Base-by-base conservation (phyloP, 2,329 filamentous ascomycete species). In the Lachnellula subtilissima region DNA sequence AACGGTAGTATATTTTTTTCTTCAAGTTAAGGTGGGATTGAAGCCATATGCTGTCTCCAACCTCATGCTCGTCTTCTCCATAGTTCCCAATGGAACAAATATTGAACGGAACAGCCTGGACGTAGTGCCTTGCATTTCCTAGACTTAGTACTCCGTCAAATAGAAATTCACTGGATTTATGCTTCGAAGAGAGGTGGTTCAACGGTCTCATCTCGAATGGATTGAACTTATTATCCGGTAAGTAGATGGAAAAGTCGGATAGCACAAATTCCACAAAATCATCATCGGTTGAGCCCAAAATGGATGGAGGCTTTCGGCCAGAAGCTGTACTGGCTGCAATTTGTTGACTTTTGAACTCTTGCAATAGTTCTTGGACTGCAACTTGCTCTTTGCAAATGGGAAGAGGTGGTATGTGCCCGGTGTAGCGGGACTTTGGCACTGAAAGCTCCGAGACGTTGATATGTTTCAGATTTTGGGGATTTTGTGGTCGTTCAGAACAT, bases 1-100 rank as follows among this genome's bases (percentile, higher is more conserved):
- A 70, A 9, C 76, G 76, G 65, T 91, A 94, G 74, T 85, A 93
- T 0, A 89, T 69, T 11, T 75, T 67, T 3, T 60, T 66, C 0
- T 65, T 64, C 0, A 65, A 69, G 53, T 81, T 80, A 0, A 72
- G 52, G 0, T 61, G 49, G 0, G 87, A 87, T 17, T 82, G 78
- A 2, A 93, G 77, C 79, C 86, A 92, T 1, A 91, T 76, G 15
- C 79, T 72, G 8, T 75, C 74, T 2, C 70, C 73, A 3, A 85
- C 76, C 0, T 79, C 76, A 22, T 76, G 68, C 6, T 75, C 64
- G 0, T 74, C 66, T 1, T 77, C 67, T 0, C 81, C 82, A 65
- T 91, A 91, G 28, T 84, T 84, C 2, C 84, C 87, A 11, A 94
- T 78, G 0, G 86, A 84, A 1, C 88, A 71, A 1, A 78, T 73